Percentiles rank a stretch among this genome's conserved stretches.
Evolutionary conservation across 1,139 yeast genomes (phyloP).

Genomic region (Kodamaea arcana): DNA sequence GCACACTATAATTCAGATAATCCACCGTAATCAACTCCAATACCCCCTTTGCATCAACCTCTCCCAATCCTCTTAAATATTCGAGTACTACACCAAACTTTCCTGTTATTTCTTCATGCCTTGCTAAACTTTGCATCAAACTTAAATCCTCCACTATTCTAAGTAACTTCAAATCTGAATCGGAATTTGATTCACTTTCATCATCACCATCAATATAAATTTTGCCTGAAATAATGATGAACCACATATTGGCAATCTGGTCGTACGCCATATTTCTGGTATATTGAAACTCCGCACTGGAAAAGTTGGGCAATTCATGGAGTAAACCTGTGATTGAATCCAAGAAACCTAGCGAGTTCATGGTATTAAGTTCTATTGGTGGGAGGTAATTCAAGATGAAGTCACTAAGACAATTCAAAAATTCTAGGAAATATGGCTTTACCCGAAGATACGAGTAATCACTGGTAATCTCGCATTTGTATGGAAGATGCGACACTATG

Average conservation of each 20-base stretch:
- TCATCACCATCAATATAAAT: slow-evolving; percentile 11
- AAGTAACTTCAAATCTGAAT: slow-evolving; percentile 24
- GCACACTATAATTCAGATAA: slow-evolving; percentile 41
- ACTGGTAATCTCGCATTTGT: slow-evolving; percentile 65
- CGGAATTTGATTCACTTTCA: slow-evolving; percentile 14
- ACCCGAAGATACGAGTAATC: slow-evolving; percentile 90
- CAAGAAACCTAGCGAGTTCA: slow-evolving; percentile 61
- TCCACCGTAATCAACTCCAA: slow-evolving; percentile 44
- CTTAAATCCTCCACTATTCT: slow-evolving; percentile 32
- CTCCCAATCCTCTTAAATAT: slow-evolving; percentile 38
- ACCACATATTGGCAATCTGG: slow-evolving; percentile 76
- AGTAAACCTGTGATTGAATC: slow-evolving; percentile 64
- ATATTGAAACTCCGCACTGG: slow-evolving; percentile 67
- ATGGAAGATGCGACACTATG: slow-evolving; percentile 58
- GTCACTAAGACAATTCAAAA: slow-evolving; percentile 73
- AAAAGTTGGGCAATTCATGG: slow-evolving; percentile 68
- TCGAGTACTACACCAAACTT: slow-evolving; percentile 47
- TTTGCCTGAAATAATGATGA: slow-evolving; percentile 50
- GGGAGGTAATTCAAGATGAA: slow-evolving; percentile 77
- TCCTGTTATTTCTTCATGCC: slow-evolving; percentile 58
- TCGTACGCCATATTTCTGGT: slow-evolving; percentile 72
- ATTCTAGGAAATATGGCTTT: slow-evolving; percentile 68
- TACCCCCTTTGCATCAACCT: slow-evolving; percentile 11
- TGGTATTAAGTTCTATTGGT: slow-evolving; percentile 60
- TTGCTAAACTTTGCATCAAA: slow-evolving; percentile 44